These are phyloP conservation scores for Apiospora phragmitis DNA, from an alignment of 2,329 filamentous ascomycete species.

Conservation along the genomic window DNA sequence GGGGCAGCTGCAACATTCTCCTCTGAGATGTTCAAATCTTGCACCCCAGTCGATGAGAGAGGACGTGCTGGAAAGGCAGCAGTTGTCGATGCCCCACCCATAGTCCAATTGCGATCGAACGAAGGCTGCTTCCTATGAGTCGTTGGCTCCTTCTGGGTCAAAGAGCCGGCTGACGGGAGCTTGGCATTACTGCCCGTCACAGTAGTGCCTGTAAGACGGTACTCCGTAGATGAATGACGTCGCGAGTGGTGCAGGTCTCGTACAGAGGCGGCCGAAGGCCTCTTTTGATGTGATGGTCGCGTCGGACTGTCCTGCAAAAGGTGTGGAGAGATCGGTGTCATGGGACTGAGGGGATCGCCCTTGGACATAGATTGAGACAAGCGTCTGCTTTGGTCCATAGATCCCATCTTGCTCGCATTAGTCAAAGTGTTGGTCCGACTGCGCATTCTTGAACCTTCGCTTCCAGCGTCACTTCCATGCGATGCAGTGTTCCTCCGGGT, in stretches of 20 bases:
- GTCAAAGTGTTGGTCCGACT: constrained; percentile 62
- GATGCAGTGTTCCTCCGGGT: constrained; percentile 53
- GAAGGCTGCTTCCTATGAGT: constrained; percentile 66
- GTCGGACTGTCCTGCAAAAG: constrained; percentile 45
- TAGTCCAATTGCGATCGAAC: constrained; percentile 70
- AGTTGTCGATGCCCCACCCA: constrained; percentile 50
- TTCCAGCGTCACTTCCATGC: constrained; percentile 60
- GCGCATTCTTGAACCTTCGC: constrained; percentile 52
- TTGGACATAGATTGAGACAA: constrained; percentile 56
- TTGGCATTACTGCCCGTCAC: constrained; percentile 40
- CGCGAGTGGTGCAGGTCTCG: constrained; percentile 81
- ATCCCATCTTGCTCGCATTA: constrained; percentile 43
- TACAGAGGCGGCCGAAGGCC: constrained; percentile 79
- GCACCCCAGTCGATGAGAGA: constrained; percentile 53
- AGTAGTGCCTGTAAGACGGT: constrained; percentile 44
- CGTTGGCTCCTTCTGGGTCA: constrained; percentile 38
- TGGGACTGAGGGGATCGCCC: constrained; percentile 44
- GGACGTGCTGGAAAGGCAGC: constrained; percentile 43
- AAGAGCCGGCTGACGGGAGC: constrained; percentile 42
- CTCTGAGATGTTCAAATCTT: constrained; percentile 43
- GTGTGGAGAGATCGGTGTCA: constrained; percentile 41
- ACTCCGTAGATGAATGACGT: constrained; percentile 85
- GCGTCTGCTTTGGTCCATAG: constrained; percentile 46
- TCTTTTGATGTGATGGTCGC: constrained; percentile 51
- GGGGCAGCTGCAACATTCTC: constrained; percentile 43